Percentiles rank a stretch among this genome's conserved stretches.
phyloP scores from a whole-genome alignment of 331 rosid genomes.

The Dryas integrifolia region DNA sequence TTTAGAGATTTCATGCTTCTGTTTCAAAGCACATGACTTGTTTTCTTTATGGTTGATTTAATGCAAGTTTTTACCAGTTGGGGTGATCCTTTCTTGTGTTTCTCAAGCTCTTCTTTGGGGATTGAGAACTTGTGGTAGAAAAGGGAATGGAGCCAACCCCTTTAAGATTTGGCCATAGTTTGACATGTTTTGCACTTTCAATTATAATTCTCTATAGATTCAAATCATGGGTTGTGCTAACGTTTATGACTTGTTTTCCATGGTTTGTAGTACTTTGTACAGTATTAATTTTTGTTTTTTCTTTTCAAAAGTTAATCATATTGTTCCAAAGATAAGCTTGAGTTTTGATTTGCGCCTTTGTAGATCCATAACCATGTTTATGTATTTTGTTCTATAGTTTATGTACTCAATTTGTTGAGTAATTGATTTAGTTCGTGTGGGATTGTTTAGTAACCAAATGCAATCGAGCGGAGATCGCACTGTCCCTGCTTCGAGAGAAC shows the following conservation, averaged over 20 bases:
- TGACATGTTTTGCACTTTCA: constrained; percentile 7
- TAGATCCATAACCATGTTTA: constrained; percentile 21
- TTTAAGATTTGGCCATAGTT: constrained; percentile 17
- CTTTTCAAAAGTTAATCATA: neutral
- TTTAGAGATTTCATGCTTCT: neutral
- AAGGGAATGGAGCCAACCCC: neutral
- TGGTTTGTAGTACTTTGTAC: neutral
- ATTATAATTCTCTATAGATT: constrained; percentile 14
- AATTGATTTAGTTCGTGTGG: constrained; percentile 20
- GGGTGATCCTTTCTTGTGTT: neutral
- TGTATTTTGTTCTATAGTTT: neutral
- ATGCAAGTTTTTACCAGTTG: neutral
- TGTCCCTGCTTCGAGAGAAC: constrained; percentile 66
- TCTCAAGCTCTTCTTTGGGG: constrained; percentile 1
- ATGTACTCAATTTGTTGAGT: constrained; percentile 17
- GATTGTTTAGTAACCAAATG: constrained; percentile 72
- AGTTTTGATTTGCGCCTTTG: constrained; percentile 12
- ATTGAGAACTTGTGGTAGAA: constrained; percentile 19
- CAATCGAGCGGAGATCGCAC: constrained; percentile 72
- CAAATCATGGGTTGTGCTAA: constrained; percentile 11
- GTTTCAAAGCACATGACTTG: neutral
- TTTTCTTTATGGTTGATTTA: neutral
- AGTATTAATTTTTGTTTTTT: neutral
- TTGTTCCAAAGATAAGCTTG: constrained; percentile 16
- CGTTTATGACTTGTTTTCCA: constrained; percentile 23